Conservation (phyloP, 495 filamentous ascomycete species). For the Penicillium paxilli region DNA sequence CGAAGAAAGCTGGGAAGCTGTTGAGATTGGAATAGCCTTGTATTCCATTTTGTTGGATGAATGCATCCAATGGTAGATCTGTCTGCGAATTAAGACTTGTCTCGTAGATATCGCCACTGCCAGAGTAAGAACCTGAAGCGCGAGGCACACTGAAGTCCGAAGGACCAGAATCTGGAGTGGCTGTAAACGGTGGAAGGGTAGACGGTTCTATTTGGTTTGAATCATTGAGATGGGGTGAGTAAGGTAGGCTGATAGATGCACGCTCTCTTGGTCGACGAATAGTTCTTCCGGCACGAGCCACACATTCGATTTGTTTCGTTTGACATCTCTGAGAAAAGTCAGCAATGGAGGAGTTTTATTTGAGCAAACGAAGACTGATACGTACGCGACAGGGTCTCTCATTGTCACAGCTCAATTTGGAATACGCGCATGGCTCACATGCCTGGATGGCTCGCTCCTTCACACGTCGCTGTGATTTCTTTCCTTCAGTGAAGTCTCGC, state of each 20-base stretch:
- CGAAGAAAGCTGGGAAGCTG: constrained; percentile 27
- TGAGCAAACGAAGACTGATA: background rate
- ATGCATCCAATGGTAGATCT: constrained; percentile 1
- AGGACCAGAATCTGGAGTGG: constrained; percentile 8
- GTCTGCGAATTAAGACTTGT: background rate
- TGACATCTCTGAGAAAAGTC: constrained; percentile 12
- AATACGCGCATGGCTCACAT: constrained; percentile 23
- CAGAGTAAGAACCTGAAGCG: constrained; percentile 3
- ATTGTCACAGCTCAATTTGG: constrained; percentile 29
- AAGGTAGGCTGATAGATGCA: background rate
- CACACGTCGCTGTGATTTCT: background rate
- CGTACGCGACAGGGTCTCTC: constrained; percentile 24
- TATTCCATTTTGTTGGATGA: background rate
- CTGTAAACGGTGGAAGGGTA: background rate
- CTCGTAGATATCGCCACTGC: constrained; percentile 2
- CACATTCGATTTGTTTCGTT: constrained; percentile 13
- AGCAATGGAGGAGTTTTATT: background rate
- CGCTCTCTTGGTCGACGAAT: background rate
- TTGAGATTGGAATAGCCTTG: constrained; percentile 3
- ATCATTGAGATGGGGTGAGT: background rate
- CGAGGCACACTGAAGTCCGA: constrained; percentile 7
- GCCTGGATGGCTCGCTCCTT: constrained; percentile 22
- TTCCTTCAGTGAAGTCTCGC: constrained; percentile 9
- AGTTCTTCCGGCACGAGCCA: background rate
- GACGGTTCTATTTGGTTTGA: background rate